Percentiles rank a stretch among this genome's conserved stretches.
phyloP scores from a whole-genome alignment of 2,329 filamentous ascomycete genomes.

The Aureobasidium sp. region DNA sequence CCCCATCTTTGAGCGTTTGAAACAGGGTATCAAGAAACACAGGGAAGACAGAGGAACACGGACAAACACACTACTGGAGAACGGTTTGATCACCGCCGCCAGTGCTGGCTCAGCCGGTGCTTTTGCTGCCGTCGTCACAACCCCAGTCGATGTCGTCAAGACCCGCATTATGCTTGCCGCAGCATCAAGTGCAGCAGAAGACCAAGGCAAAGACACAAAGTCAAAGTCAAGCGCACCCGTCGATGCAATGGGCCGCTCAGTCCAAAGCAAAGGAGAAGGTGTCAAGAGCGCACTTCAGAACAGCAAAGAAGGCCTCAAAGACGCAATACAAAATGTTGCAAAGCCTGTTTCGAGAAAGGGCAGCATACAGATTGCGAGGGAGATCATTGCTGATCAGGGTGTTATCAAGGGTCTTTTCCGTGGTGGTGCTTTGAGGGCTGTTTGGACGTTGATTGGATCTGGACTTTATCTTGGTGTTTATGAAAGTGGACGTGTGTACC shows the following conservation, averaged over 20 bases:
- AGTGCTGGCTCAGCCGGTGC: constrained; percentile 68
- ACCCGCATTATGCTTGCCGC: constrained; percentile 77
- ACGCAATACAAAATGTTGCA: constrained; percentile 16
- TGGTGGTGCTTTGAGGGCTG: constrained; percentile 62
- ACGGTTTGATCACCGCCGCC: constrained; percentile 60
- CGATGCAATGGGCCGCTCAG: constrained; percentile 34
- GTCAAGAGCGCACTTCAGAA: constrained; percentile 15
- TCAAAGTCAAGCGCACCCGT: constrained; percentile 20
- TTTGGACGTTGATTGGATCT: constrained; percentile 76
- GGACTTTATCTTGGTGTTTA: constrained; percentile 82
- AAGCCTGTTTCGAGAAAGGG: constrained; percentile 27
- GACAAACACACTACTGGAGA: constrained; percentile 49
- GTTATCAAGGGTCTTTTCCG: constrained; percentile 62
- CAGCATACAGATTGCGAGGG: constrained; percentile 52
- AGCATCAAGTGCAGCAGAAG: constrained; percentile 27
- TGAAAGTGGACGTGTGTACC: constrained; percentile 60
- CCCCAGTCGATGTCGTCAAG: constrained; percentile 83
- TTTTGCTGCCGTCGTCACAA: constrained; percentile 69
- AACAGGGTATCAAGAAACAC: constrained; percentile 42
- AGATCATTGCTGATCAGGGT: constrained; percentile 60
- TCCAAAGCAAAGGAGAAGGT: constrained; percentile 22
- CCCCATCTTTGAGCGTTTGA: constrained; percentile 70
- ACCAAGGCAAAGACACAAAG: constrained; percentile 14
- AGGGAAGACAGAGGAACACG: constrained; percentile 31
- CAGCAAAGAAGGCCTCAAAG: constrained; percentile 4